These are phyloP conservation scores for Trichoderma reesei DNA, from an alignment of 495 filamentous ascomycete genomes.

Conservation along the genomic window DNA sequence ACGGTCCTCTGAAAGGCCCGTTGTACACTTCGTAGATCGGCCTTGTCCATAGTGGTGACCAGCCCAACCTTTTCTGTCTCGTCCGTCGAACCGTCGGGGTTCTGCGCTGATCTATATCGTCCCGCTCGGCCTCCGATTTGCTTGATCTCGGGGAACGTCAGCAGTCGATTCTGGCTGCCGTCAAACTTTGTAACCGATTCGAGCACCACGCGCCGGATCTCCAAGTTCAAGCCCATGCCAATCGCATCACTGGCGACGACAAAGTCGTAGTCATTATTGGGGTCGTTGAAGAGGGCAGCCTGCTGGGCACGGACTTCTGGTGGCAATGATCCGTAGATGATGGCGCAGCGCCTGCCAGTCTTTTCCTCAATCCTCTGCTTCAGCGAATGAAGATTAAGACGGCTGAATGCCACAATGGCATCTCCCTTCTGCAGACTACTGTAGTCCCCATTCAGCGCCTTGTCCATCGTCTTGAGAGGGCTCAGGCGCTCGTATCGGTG, in stretches of 20 bases:
- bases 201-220: slow-evolving; percentile 85
- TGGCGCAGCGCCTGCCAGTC: slow-evolving; percentile 72
- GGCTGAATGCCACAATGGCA: slow-evolving; percentile 77
- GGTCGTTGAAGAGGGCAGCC: slow-evolving; percentile 34
- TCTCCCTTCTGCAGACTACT: slow-evolving; percentile 73
- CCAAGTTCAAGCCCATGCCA: slow-evolving; percentile 95
- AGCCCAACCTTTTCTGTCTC: slow-evolving; percentile 31
- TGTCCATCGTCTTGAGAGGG: slow-evolving; percentile 53
- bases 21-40: slow-evolving; percentile 55
- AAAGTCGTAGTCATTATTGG: slow-evolving; percentile 55
- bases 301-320: slow-evolving; percentile 89
- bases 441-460: slow-evolving; percentile 53
- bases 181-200: slow-evolving; percentile 62
- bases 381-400: slow-evolving; percentile 69
- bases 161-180: slow-evolving; percentile 35
- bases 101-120: slow-evolving; percentile 64
- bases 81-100: slow-evolving; percentile 18
- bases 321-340: slow-evolving; percentile 86
- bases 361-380: slow-evolving; percentile 64
- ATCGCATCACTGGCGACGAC: slow-evolving; percentile 93
- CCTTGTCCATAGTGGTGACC: slow-evolving; percentile 67
- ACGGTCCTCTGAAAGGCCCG: slow-evolving; percentile 52
- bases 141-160: slow-evolving; percentile 72
- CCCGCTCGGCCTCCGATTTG: slow-evolving; percentile 94
- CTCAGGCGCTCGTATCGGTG: slow-evolving; percentile 77